A percentile compares a stretch with the other conserved stretches of the same genome.
Evolutionary conservation across 768 basidiomycete species (phyloP).

Genomic region (Phallus indusiatus): DNA sequence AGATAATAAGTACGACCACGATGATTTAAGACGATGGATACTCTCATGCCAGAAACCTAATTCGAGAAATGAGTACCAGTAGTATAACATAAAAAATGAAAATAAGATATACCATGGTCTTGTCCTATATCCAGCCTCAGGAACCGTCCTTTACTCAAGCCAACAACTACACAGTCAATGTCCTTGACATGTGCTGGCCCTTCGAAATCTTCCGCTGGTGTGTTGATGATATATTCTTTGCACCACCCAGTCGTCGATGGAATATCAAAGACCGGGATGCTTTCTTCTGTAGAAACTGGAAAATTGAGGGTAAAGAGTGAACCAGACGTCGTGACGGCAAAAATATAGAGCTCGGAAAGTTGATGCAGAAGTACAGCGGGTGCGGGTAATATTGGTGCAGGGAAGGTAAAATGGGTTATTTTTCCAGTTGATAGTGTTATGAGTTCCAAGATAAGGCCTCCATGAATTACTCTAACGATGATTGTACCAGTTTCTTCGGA

Average conservation of each 20-base stretch:
- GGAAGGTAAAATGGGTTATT: slow-evolving; percentile 70
- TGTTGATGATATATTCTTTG: slow-evolving; percentile 59
- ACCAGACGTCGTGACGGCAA: slow-evolving; percentile 56
- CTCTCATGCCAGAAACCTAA: slow-evolving; percentile 10
- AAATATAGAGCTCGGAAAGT: slow-evolving; percentile 51
- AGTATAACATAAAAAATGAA: no score
- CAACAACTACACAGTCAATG: slow-evolving; percentile 54
- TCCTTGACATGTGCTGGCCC: slow-evolving; percentile 53
- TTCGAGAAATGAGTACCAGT: background rate
- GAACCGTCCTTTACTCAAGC: slow-evolving; percentile 50
- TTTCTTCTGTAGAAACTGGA: slow-evolving; percentile 34
- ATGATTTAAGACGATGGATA: slow-evolving; percentile 6
- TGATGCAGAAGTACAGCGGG: slow-evolving; percentile 54
- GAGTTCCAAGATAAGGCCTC: slow-evolving; percentile 66
- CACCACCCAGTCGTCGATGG: slow-evolving; percentile 29
- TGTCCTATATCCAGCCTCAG: slow-evolving; percentile 47
- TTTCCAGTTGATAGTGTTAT: slow-evolving; percentile 59
- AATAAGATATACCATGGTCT: slow-evolving; percentile 1
- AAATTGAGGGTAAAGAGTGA: slow-evolving; percentile 68
- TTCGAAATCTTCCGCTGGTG: slow-evolving; percentile 30
- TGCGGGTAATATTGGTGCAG: slow-evolving; percentile 51
- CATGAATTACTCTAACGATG: slow-evolving; percentile 65
- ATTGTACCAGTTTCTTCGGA: slow-evolving; percentile 53
- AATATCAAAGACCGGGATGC: slow-evolving; percentile 5
- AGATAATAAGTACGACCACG: slow-evolving; percentile 3